Conservation (phyloP, 257 asterid species). For the Solanum chiquidenum region DNA sequence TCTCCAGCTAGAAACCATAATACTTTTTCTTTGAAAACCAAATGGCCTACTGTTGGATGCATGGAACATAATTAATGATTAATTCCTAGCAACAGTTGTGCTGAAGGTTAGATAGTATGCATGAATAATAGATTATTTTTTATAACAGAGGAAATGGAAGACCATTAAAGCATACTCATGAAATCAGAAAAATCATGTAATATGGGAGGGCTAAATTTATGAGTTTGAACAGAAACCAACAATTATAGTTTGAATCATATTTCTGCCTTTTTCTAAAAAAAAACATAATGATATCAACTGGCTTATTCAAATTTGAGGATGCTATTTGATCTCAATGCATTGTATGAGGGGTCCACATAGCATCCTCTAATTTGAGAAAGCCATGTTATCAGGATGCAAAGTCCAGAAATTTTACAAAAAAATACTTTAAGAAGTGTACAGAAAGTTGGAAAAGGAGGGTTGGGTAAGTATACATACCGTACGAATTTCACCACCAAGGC, state of each 20-base stretch:
- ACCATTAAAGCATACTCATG: background rate
- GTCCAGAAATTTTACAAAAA: background rate
- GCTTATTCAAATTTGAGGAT: background rate
- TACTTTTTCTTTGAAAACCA: background rate
- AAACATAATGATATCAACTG: background rate
- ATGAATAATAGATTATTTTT: background rate
- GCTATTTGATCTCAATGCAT: background rate
- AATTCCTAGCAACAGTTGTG: background rate
- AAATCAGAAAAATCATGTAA: background rate
- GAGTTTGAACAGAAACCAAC: background rate
- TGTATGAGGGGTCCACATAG: background rate
- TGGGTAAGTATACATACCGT: constrained; percentile 29
- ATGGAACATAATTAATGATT: background rate
- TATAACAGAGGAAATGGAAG: background rate
- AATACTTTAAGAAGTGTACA: background rate
- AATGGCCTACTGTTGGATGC: background rate
- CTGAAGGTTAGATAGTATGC: background rate
- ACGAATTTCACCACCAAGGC: constrained; percentile 90
- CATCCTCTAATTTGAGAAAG: background rate
- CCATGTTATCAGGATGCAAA: background rate
- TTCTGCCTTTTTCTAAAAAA: background rate
- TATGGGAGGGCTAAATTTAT: background rate
- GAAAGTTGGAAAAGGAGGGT: background rate
- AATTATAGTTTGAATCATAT: background rate
- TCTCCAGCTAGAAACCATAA: background rate